phyloP scores from a whole-genome alignment of 345 rosid species.

The Lepidium didymum region DNA sequence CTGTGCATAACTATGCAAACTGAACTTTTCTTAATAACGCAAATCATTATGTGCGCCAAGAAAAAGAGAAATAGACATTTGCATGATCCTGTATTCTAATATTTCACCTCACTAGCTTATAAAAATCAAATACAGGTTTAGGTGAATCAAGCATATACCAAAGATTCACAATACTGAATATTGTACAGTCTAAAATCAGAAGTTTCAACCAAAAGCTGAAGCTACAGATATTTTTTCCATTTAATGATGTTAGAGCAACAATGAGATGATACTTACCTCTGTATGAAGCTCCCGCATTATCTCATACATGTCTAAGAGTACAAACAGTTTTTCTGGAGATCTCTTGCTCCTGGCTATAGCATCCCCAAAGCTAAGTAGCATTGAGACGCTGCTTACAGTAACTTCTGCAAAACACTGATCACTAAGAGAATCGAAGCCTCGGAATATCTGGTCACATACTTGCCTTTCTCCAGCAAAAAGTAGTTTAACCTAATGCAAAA shows the following conservation, averaged over 20 bases:
- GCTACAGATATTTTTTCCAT: neutral
- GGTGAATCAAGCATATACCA: neutral
- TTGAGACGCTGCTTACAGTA: constrained; percentile 67
- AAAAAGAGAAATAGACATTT: neutral
- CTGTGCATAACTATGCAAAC: neutral
- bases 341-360: constrained; percentile 97
- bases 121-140: neutral
- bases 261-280: constrained; percentile 52
- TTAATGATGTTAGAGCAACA: neutral
- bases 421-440: constrained; percentile 73
- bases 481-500: constrained; percentile 68
- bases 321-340: constrained; percentile 96
- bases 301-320: constrained; percentile 96
- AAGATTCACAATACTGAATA: neutral
- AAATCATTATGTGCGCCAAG: neutral
- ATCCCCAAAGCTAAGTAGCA: constrained; percentile 98
- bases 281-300: constrained; percentile 93
- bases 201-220: neutral
- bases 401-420: constrained; percentile 96
- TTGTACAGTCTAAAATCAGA: neutral
- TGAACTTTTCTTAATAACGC: neutral
- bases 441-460: constrained; percentile 89
- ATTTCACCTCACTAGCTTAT: neutral
- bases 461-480: constrained; percentile 90
- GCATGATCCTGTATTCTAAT: neutral